These are phyloP conservation scores for Golubevia sp. DNA, from an alignment of 1,284 basidiomycete genomes.

Conservation along the genomic window DNA sequence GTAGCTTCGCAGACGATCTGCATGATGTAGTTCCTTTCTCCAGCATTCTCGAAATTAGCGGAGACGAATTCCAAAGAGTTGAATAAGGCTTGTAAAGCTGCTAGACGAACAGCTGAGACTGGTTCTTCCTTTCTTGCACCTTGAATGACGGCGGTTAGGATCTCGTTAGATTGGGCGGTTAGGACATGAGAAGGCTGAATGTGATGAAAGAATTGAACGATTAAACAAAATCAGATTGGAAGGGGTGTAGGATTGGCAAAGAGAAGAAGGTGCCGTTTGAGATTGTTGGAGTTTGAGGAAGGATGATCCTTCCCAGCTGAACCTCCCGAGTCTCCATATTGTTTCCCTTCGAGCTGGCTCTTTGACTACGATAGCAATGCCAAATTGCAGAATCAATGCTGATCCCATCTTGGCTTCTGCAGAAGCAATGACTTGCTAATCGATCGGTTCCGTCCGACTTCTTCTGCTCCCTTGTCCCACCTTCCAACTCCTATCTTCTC, in stretches of 20 bases:
- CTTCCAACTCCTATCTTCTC: neutral
- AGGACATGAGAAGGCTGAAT: conserved; percentile 85
- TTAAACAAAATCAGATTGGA: neutral
- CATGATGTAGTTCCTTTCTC: conserved; percentile 99
- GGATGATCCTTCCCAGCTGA: neutral
- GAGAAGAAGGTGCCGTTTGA: neutral
- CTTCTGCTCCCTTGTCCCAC: too few species aligned
- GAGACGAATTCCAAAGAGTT: conserved; percentile 98
- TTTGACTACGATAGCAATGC: too few species aligned
- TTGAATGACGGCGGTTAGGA: conserved; percentile 96
- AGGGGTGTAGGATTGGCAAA: neutral
- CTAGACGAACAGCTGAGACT: conserved; percentile 83
- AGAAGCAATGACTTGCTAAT: too few species aligned
- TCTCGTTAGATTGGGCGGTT: conserved; percentile 89
- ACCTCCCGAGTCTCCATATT: too few species aligned
- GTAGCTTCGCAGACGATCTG: conserved; percentile 99
- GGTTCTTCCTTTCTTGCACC: conserved; percentile 95
- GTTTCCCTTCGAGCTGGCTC: too few species aligned
- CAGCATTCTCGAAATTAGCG: conserved; percentile 85
- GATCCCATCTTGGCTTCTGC: too few species aligned
- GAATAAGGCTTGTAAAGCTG: conserved; percentile 87
- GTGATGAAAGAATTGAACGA: conserved; percentile 3
- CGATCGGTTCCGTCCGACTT: too few species aligned
- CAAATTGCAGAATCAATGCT: too few species aligned
- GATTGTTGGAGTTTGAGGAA: neutral